Base-by-base conservation (phyloP, 768 basidiomycete genomes). In the Termitomyces sp. region DNA sequence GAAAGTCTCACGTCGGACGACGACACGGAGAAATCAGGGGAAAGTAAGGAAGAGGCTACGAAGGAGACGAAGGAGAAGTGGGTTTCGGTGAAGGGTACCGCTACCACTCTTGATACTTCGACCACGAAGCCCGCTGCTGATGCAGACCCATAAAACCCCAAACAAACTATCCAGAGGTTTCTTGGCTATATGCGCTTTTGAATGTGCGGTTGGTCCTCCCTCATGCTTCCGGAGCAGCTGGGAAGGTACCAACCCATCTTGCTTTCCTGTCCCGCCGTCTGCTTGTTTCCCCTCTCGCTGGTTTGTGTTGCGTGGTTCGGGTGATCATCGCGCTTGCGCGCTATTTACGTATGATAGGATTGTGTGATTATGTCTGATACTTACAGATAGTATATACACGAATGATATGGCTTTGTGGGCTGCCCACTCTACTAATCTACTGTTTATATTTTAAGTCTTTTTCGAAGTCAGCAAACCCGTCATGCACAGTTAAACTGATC, bases 1-100 rank as follows among this genome's bases (percentile, higher is more conserved):
- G 87, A 86, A 67, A 89, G 87, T 66, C 74, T 87, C 63, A 86
- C 88, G 3, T 89, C 88, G 36, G 89, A 91, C 65, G 89, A 91
- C 66, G 88, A 89, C 66, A 67, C 69, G 22, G 81, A 85, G 42
- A 81, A 81, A 65, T 64, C 68, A 20, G 69, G 67, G 46, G 69
- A 66, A 56, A 69, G 69, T 47, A 72, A 67, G 33, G 72, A 76
- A 42, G 70, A 63, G 39, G 70, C 71, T 65, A 81, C 79, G 67
- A 88, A 91, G 67, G 70, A 63, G 48, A 70, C 72, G 65, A 82
- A 80, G 68, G 89, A 91, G 67, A 89, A 88, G 68, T 92, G 90
- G 90, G 83, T 91, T 52, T 76, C 88, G 20, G 85, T 92, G 69
- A 88, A 89, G 71, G 78, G 78, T 54, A 49, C 47, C 59, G 61